Evolutionary conservation across 1,284 basidiomycete species (phyloP).

Genomic region (Sanghuangporus sanghuang): DNA sequence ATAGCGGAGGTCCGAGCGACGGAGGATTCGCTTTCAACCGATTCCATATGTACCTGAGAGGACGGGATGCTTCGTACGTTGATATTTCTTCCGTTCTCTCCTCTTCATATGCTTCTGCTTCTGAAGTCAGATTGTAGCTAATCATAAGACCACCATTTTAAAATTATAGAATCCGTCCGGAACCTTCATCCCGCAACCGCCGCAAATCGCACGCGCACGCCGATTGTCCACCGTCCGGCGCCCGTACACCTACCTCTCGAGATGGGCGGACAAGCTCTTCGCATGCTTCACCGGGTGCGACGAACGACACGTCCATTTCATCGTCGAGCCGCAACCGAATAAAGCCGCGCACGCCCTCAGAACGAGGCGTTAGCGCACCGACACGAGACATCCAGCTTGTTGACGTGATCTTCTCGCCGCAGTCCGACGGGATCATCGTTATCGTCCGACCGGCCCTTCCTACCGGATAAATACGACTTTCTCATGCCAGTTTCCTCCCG

Average conservation of each 20-base stretch:
- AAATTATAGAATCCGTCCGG: slow-evolving; percentile 23
- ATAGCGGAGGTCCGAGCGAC: slow-evolving; percentile 71
- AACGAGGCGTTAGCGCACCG: slow-evolving; percentile 4
- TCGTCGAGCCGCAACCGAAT: slow-evolving; percentile 14
- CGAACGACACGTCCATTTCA: neutral
- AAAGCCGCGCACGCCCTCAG: slow-evolving; percentile 1
- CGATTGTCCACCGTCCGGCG: neutral
- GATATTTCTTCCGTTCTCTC: neutral
- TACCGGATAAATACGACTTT: neutral
- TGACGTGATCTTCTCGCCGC: slow-evolving; percentile 76
- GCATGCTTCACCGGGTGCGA: neutral
- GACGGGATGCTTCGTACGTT: slow-evolving; percentile 53
- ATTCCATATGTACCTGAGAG: slow-evolving; percentile 49
- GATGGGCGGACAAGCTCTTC: neutral
- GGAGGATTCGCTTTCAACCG: slow-evolving; percentile 76
- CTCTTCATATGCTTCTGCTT: neutral
- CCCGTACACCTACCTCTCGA: neutral
- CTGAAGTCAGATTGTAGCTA: slow-evolving; percentile 7
- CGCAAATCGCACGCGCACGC: slow-evolving; percentile 1
- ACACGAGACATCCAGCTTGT: slow-evolving; percentile 39
- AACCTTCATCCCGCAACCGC: slow-evolving; percentile 2
- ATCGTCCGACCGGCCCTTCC: slow-evolving; percentile 43
- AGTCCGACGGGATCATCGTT: slow-evolving; percentile 74
- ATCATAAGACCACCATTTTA: neutral
- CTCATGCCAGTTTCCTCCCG: neutral